Percentiles rank a stretch among this genome's conserved stretches.
phyloP scores from a whole-genome alignment of 23 red algal genomes.

The Gracilaria gracilis region DNA sequence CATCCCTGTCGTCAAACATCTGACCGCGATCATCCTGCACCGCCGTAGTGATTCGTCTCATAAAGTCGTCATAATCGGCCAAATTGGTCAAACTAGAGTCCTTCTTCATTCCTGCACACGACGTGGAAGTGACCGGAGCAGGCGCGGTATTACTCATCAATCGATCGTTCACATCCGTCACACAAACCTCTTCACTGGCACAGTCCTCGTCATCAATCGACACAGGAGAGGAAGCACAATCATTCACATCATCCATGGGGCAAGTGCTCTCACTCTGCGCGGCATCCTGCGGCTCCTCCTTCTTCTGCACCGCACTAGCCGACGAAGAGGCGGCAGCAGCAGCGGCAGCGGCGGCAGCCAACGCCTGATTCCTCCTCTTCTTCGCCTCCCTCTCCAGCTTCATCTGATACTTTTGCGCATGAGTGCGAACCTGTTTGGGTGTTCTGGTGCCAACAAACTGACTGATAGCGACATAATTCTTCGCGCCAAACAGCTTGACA shows the following conservation, averaged over 20 bases:
- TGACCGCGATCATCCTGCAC: slow-evolving; percentile 27
- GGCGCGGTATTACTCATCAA: slow-evolving; percentile 24
- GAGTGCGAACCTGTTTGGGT: slow-evolving; percentile 92
- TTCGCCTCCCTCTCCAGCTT: slow-evolving; percentile 78
- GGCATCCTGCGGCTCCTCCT: neutral
- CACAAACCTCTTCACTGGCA: slow-evolving; percentile 11
- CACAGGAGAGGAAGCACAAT: slow-evolving; percentile 27
- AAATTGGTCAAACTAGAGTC: slow-evolving; percentile 63
- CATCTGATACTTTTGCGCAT: slow-evolving; percentile 95
- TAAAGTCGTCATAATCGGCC: slow-evolving; percentile 77
- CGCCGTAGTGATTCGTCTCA: slow-evolving; percentile 53
- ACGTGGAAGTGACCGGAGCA: neutral
- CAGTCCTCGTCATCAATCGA: slow-evolving; percentile 30
- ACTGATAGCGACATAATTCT: slow-evolving; percentile 88
- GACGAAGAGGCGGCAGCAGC: neutral
- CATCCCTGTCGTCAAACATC: neutral
- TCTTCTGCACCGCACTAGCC: neutral
- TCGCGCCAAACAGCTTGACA: slow-evolving; percentile 78
- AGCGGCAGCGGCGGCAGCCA: slow-evolving; percentile 16
- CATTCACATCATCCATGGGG: slow-evolving; percentile 43
- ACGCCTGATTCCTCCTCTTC: slow-evolving; percentile 34
- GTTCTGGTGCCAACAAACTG: slow-evolving; percentile 83
- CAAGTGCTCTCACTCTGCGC: slow-evolving; percentile 62
- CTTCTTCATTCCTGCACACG: slow-evolving; percentile 40
- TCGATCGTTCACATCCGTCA: slow-evolving; percentile 20